Conservation (phyloP, 2,329 filamentous ascomycete species). For the Verruconis gallopava region DNA sequence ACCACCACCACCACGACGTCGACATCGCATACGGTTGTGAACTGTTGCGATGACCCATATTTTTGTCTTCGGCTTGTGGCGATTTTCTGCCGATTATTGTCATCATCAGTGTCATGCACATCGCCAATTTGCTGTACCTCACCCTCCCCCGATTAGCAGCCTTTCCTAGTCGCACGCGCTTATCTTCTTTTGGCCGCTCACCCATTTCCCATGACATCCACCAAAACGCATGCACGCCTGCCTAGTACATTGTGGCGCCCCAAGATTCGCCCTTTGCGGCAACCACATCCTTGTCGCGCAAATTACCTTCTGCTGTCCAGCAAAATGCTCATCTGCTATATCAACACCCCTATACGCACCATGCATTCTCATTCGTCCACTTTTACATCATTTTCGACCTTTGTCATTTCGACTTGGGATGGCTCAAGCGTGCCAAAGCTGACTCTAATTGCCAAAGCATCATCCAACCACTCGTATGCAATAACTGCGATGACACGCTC, state of each 20-base stretch:
- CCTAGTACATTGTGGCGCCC: not conserved
- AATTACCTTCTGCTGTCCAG: not conserved
- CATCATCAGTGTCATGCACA: not conserved
- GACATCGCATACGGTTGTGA: no score
- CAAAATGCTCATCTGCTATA: not conserved
- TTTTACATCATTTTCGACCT: not conserved
- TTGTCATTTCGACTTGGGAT: not conserved
- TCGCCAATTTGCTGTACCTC: not conserved
- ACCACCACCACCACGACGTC: no score
- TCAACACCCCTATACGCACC: constrained; percentile 8
- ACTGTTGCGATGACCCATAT: no score
- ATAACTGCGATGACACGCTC: constrained; percentile 19
- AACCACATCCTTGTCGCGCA: not conserved
- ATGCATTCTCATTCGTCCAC: constrained; percentile 1
- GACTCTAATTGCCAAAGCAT: constrained; percentile 16
- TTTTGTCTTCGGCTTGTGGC: no score
- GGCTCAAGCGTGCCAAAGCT: constrained; percentile 1
- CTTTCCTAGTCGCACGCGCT: not conserved
- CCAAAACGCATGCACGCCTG: not conserved
- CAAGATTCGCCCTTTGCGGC: not conserved
- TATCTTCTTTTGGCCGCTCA: not conserved
- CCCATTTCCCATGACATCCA: not conserved
- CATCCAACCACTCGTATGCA: constrained; percentile 23
- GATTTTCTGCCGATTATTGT: not conserved
- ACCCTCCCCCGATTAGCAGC: not conserved